Base-by-base conservation (phyloP, 1,284 basidiomycete genomes). In the Sanghuangporus weigelae region DNA sequence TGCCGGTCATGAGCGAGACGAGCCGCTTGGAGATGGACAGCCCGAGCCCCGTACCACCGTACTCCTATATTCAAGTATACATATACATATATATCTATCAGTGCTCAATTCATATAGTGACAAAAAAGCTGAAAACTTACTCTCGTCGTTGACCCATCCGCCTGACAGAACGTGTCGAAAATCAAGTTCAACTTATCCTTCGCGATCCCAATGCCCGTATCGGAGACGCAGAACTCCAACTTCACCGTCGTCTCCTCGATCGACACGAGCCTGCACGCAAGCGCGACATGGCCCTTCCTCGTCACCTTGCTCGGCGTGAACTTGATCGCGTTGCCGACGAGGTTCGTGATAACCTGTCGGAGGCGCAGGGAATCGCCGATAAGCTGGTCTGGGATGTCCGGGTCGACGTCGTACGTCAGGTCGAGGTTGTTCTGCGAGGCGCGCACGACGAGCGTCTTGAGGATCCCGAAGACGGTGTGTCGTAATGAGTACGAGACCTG, bases 151-250 rank as follows among this genome's bases (percentile, higher is more conserved):
- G 92, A 95, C 58, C 93, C 97, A 79, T 99, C 97, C 0, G 97
- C 97, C 74, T 99, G 97, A 71, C 95, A 96, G 79, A 99, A 99
- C 4, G 97, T 99, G 74, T 99, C 96, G 77, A 99, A 99, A 73
- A 99, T 99, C 73, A 99, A 82, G 72, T 96, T 96, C 66, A 99
- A 79, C 81, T 99, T 99, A 77, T 99, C 97, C 75, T 96, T 95
- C 70, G 97, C 96, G 76, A 99, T 99, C 66, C 97, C 97, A 71
- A 99, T 99, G 68, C 97, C 97, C 1, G 96, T 98, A 74, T 99
- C 97, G 59, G 90, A 90, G 12, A 99, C 96, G 73, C 96, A 98
- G 81, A 99, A 98, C 77, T 98, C 95, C 38, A 99, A 80, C 60
- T 94, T 93, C 56, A 96, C 90, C 69, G 85, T 88, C 71, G 87